A percentile compares a stretch with the other conserved stretches of the same genome.
These are phyloP conservation scores for Colletotrichum tropicale DNA, from an alignment of 2,329 filamentous ascomycete species.

Conservation along the genomic window DNA sequence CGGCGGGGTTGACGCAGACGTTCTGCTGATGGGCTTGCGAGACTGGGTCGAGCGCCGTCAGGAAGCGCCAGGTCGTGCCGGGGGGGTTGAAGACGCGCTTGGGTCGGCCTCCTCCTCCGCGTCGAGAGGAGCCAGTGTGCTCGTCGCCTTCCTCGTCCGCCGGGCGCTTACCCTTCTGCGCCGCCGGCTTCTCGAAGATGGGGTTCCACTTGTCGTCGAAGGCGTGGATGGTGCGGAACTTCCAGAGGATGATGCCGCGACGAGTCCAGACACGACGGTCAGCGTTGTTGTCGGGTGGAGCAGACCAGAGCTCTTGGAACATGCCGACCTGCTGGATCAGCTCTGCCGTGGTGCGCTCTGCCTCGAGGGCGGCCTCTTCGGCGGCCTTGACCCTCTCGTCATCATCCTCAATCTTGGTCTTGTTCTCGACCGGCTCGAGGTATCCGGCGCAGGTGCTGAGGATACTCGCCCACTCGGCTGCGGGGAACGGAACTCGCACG, in stretches of 20 bases:
- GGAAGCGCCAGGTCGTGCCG: constrained; percentile 65
- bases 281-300: constrained; percentile 43
- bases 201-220: constrained; percentile 51
- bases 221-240: constrained; percentile 58
- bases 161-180: constrained; percentile 18
- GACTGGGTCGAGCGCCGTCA: constrained; percentile 64
- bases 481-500: constrained; percentile 62
- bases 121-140: constrained; percentile 21
- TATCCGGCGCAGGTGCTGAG: constrained; percentile 61
- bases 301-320: constrained; percentile 70
- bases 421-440: constrained; percentile 30
- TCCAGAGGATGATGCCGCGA: constrained; percentile 68
- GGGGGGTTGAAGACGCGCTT: constrained; percentile 50
- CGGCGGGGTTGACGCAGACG: constrained; percentile 29
- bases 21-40: constrained; percentile 62
- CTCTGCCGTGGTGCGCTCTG: constrained; percentile 40
- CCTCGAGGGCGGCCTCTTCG: constrained; percentile 18
- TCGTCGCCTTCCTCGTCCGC: constrained; percentile 29
- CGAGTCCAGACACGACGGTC: constrained; percentile 51
- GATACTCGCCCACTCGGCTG: constrained; percentile 62
- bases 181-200: constrained; percentile 34
- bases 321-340: constrained; percentile 66
- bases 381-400: constrained; percentile 25
- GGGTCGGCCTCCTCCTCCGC: constrained; percentile 4
- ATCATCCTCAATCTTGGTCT: constrained; percentile 25